These are phyloP conservation scores for Penicillium sp. DNA, from an alignment of 2,329 filamentous ascomycete genomes.

Conservation along the genomic window DNA sequence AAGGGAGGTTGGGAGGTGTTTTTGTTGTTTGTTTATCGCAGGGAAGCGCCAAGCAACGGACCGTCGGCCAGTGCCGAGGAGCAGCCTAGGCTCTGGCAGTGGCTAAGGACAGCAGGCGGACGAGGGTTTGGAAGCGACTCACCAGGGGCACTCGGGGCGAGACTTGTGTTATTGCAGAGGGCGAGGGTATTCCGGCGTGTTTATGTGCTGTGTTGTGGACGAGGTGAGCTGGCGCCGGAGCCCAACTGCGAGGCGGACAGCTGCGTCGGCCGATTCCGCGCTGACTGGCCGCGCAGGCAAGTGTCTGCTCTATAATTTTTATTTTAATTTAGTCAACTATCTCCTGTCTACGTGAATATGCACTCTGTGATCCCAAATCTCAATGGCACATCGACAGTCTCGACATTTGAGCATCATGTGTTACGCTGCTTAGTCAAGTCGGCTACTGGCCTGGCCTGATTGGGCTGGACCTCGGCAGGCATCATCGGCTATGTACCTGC, in stretches of 20 bases:
- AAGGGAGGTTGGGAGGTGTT: slow-evolving; percentile 5
- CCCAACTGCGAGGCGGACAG: background rate
- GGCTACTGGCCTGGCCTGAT: too few relatives aligned
- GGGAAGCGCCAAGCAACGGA: slow-evolving; percentile 7
- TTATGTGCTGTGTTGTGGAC: background rate
- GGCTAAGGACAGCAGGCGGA: background rate
- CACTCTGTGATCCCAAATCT: too few relatives aligned
- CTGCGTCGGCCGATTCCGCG: slow-evolving; percentile 8
- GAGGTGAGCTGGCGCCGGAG: slow-evolving; percentile 1
- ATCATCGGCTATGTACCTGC: background rate
- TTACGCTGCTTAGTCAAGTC: too few relatives aligned
- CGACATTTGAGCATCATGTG: too few relatives aligned
- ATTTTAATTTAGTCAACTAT: too few relatives aligned
- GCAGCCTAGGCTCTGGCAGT: background rate
- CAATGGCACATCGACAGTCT: too few relatives aligned
- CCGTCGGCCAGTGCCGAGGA: slow-evolving; percentile 1
- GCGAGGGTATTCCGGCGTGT: background rate
- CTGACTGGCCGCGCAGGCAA: too few relatives aligned
- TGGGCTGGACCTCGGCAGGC: slow-evolving; percentile 5
- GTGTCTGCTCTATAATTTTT: too few relatives aligned
- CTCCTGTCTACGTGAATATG: too few relatives aligned
- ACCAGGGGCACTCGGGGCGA: background rate
- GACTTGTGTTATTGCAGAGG: background rate
- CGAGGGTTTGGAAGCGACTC: background rate
- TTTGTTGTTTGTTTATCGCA: slow-evolving; percentile 8